These are phyloP conservation scores for Colletotrichum incanum DNA, from an alignment of 2,329 filamentous ascomycete genomes.

Conservation along the genomic window DNA sequence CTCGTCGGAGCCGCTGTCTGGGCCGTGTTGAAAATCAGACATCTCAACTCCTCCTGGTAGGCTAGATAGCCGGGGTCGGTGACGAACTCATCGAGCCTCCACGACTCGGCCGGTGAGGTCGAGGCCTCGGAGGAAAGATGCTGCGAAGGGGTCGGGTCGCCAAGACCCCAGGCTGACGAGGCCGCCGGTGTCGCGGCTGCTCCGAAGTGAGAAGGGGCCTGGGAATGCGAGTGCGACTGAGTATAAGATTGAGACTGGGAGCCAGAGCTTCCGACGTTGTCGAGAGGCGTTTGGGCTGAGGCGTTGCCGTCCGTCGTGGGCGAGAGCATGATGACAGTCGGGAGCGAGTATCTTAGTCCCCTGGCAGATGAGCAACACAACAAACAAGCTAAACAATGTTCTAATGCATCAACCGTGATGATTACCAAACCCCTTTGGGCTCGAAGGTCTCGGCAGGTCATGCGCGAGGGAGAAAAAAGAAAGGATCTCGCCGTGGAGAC, in stretches of 20 bases:
- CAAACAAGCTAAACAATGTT: background rate
- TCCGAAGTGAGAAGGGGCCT: constrained; percentile 17
- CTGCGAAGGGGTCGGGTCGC: constrained; percentile 33
- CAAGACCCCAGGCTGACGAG: constrained; percentile 28
- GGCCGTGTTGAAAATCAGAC: constrained; percentile 62
- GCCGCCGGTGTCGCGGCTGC: constrained; percentile 19
- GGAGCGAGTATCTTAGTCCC: background rate
- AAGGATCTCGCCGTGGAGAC: constrained; percentile 14
- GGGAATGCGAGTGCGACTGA: constrained; percentile 1
- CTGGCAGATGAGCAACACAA: too few relatives aligned
- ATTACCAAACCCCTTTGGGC: background rate
- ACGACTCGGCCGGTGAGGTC: constrained; percentile 50
- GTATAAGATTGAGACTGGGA: constrained; percentile 5
- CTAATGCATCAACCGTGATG: background rate
- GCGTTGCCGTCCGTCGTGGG: constrained; percentile 23
- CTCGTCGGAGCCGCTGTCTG: constrained; percentile 60
- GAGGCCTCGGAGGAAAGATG: constrained; percentile 41
- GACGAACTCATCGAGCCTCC: constrained; percentile 54
- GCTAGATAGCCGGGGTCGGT: constrained; percentile 60
- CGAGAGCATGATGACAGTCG: constrained; percentile 18
- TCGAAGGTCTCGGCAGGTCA: constrained; percentile 36
- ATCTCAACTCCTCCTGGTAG: constrained; percentile 63
- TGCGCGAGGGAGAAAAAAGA: constrained; percentile 29
- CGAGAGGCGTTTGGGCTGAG: constrained; percentile 13
- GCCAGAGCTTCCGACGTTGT: constrained; percentile 23